Percentiles rank a stretch among this genome's conserved stretches.
Conservation (phyloP, 495 filamentous ascomycete genomes). For the Penicillium cataractarum region DNA sequence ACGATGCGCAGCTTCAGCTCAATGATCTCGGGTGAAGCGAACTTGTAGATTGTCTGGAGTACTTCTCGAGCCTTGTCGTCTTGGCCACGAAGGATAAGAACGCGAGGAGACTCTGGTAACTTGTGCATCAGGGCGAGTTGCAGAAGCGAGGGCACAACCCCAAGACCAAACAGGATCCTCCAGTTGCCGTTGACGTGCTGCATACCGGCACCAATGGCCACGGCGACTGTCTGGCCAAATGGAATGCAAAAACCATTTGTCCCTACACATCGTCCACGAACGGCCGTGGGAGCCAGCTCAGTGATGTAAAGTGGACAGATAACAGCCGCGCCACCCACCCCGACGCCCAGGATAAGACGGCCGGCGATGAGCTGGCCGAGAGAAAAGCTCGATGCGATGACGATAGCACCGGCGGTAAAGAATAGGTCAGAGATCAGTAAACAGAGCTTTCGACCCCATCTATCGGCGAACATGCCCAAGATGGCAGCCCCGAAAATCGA, state of each 20-base stretch:
- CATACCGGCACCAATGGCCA: too few relatives aligned
- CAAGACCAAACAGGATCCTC: too few relatives aligned
- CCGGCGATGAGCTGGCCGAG: not conserved
- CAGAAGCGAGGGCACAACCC: too few relatives aligned
- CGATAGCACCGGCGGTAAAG: constrained; percentile 2
- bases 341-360: not conserved
- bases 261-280: too few relatives aligned
- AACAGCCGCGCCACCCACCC: too few relatives aligned
- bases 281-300: too few relatives aligned
- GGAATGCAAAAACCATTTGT: too few relatives aligned
- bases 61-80: constrained; percentile 3
- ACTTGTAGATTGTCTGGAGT: constrained; percentile 2
- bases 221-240: too few relatives aligned
- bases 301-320: too few relatives aligned
- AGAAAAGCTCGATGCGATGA: constrained; percentile 1
- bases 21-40: not conserved
- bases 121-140: not conserved
- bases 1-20: not conserved
- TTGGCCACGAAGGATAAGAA: constrained; percentile 1
- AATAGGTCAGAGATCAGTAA: not conserved
- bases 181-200: too few relatives aligned
- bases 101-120: not conserved
- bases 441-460: constrained; percentile 1
- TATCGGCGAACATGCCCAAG: constrained; percentile 3
- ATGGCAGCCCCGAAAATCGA: not conserved